Conservation (phyloP, 805 yeast species). For the Kurtzmaniella cleridarum region DNA sequence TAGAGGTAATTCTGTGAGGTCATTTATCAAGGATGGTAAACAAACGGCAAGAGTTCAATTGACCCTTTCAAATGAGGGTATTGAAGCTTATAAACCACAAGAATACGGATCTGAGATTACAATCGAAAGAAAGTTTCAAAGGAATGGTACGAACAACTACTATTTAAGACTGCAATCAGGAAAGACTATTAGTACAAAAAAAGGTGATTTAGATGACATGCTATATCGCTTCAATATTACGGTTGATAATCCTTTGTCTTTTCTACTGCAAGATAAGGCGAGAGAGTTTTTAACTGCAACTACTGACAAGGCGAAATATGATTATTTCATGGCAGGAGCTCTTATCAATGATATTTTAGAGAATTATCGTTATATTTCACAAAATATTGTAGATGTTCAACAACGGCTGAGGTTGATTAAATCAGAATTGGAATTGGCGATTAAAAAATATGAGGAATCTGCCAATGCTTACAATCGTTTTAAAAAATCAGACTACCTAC, state of each 20-base stretch:
- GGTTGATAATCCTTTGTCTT: constrained; percentile 86
- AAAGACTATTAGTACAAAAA: constrained; percentile 52
- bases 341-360: constrained; percentile 60
- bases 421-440: constrained; percentile 19
- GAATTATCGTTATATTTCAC: constrained; percentile 37
- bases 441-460: constrained; percentile 22
- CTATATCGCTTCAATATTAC: constrained; percentile 68
- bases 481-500: constrained; percentile 27
- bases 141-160: constrained; percentile 50
- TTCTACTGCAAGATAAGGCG: constrained; percentile 91
- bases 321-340: constrained; percentile 76
- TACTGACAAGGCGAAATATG: constrained; percentile 65
- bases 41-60: constrained; percentile 63
- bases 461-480: constrained; percentile 27
- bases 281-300: constrained; percentile 80
- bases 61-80: constrained; percentile 57
- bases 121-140: constrained; percentile 60
- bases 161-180: constrained; percentile 49
- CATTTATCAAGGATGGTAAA: constrained; percentile 73
- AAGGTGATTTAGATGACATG: constrained; percentile 61
- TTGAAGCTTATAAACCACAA: constrained; percentile 59
- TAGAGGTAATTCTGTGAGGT: constrained; percentile 69
- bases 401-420: constrained; percentile 21
- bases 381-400: constrained; percentile 25
- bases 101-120: constrained; percentile 64